A percentile compares a stretch with the other conserved stretches of the same genome.
Evolutionary conservation across 306 rosid genomes (phyloP).

Genomic region (Trichosanthes cucumerina): DNA sequence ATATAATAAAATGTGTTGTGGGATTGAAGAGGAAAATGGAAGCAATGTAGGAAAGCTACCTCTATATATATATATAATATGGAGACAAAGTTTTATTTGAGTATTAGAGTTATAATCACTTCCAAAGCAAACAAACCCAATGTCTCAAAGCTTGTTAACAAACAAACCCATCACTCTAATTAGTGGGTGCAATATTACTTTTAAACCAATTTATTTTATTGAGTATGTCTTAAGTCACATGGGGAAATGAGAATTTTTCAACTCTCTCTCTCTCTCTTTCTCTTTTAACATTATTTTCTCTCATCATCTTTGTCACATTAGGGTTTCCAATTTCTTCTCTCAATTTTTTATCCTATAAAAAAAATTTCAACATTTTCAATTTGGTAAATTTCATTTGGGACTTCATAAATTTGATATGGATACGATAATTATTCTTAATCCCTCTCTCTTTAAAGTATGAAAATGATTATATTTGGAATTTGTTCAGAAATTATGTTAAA

Average conservation of each 20-base stretch:
- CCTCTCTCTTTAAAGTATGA: no score
- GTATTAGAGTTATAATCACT: slow-evolving; percentile 34
- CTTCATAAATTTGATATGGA: no score
- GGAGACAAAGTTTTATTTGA: slow-evolving; percentile 23
- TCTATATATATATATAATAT: no score
- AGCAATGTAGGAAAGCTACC: slow-evolving; percentile 51
- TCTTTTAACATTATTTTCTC: background rate
- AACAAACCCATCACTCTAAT: slow-evolving; percentile 34
- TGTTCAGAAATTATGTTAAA: no score
- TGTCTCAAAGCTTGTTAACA: slow-evolving; percentile 10
- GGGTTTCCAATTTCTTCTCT: background rate
- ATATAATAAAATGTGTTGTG: slow-evolving; percentile 17
- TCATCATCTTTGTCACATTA: slow-evolving; percentile 29
- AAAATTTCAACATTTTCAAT: background rate
- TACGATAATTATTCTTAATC: no score
- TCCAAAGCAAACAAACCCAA: slow-evolving; percentile 52
- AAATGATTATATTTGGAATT: no score
- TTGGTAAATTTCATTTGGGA: background rate
- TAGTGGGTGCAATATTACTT: slow-evolving; percentile 48
- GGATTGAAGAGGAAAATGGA: slow-evolving; percentile 61
- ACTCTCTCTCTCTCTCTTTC: background rate
- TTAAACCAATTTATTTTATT: slow-evolving; percentile 37
- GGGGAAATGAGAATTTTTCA: slow-evolving; percentile 22
- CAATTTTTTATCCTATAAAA: background rate
- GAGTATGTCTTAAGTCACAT: slow-evolving; percentile 66